Evolutionary conservation across 108 stramenopile genomes (phyloP), one percentile per base, ranked within the genome.

Genomic region (Cyclotella choctawhatcheeana): DNA sequence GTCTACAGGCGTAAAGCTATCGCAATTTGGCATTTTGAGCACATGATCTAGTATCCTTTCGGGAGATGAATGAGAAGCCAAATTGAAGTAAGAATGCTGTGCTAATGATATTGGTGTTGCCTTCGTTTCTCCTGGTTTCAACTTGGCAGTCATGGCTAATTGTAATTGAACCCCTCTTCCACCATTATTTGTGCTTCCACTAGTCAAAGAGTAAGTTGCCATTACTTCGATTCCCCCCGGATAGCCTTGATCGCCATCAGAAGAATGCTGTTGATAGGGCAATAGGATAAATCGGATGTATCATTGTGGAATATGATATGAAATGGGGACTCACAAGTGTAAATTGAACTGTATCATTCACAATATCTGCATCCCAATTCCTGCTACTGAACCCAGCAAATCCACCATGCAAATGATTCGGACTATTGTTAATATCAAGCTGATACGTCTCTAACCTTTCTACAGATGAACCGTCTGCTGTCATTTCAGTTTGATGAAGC

Each of bases 321-420:
- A n/a, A n/a, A n/a, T n/a, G n/a, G n/a, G n/a, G 63, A 50, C 83
- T 83, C 12, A 40, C 27, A 26, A 92, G 80, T 2, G 83, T 70
- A 56, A 92, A 93, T 52, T 68, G 66, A 0, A 91, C 79, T 24
- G 62, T 21, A 62, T 75, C 50, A 44, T 54, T 31, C 16, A 84
- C 66, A 20, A 85, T 75, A 29, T 67, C 62, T 24, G 78, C 85
- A 29, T 84, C 74, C 93, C 93, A 97, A 16, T 85, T 67, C 37
- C 71, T 52, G 34, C 65, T 61, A 45, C 71, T 58, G 29, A 91
- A 90, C 43, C 93, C 96, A 44, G 70, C 66, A 20, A 27, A 66
- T 25, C 96, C 96, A 32, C 96, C 96, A 64, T 97, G 96, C 20
- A 97, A 67, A 63, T 89, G 86, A 84, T 97, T 90, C 12, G 87